Base-by-base conservation (phyloP, 768 basidiomycete species). In the Naganishia onofrii region DNA sequence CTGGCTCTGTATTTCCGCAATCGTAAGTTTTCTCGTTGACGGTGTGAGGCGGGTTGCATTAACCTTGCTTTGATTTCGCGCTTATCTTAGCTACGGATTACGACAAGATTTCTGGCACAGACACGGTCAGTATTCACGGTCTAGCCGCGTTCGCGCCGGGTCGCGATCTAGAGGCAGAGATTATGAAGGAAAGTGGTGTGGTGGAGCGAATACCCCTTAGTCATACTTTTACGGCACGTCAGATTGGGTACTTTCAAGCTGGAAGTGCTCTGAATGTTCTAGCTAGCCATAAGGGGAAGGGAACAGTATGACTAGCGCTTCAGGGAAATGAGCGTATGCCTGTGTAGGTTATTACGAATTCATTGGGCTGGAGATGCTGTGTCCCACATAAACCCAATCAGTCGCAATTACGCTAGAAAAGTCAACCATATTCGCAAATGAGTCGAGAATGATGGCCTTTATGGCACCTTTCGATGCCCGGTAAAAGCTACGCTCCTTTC, bases 231-330 rank as follows among this genome's bases (percentile, higher is more conserved):
- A 9, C 34, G 28, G 31, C n/a, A 29, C 13, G 29, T 2, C 8
- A 55, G 19, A 21, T 42, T 21, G 5, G 19, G 8, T 17, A 42
- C 23, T 72, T 72, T 63, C 65, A 52, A 32, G 60, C 66, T 21
- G 71, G 71, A 3, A 65, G 68, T 29, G 71, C 71, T 0, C 55
- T 72, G 23, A 72, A 72, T 38, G 69, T 44, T 7, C 54, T 72
- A 9, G 15, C 48, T 21, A n/a, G 21, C n/a, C 21, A 51, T 7
- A n/a, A 17, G 48, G 3, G 21, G 4, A 13, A 51, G 13, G n/a
- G 48, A 51, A 42, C 15, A 42, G 42, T 42, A 15, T 10, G 42
- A 42, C 7, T 42, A 15, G 15, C 7, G 7, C 42, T 10, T 2
- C 42, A 15, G 15, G 9, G 7, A 2, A 42, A 42, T 15, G 12